Evolutionary conservation across 768 basidiomycete species (phyloP).

Genomic region (Macrolepiota albuminosa): DNA sequence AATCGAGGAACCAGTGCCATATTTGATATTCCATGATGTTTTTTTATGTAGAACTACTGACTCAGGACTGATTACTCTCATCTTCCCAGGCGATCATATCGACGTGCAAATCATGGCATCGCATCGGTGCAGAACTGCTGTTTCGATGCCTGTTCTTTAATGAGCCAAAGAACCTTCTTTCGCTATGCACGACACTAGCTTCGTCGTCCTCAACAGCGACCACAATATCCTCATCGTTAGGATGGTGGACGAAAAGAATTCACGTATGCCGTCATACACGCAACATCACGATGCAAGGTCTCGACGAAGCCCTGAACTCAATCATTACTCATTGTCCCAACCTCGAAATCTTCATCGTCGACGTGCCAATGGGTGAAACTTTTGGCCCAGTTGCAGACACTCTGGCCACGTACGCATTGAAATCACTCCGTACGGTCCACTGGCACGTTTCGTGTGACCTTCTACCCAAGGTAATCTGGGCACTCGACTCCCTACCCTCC

Average conservation of each 20-base stretch:
- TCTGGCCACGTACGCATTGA: conserved; percentile 44
- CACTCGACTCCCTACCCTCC: conserved; percentile 55
- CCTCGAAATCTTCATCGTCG: conserved; percentile 67
- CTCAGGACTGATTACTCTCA: background rate
- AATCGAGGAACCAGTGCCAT: background rate
- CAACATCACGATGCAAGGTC: conserved; percentile 39
- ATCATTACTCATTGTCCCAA: conserved; percentile 67
- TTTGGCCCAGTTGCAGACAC: conserved; percentile 66
- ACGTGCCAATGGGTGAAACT: conserved; percentile 54
- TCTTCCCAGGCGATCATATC: conserved; percentile 57
- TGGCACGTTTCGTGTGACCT: conserved; percentile 7
- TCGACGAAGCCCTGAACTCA: conserved; percentile 50
- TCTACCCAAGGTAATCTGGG: conserved; percentile 50
- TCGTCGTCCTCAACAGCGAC: conserved; percentile 30
- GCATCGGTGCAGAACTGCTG: conserved; percentile 58
- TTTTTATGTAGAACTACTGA: background rate
- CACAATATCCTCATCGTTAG: conserved; percentile 42
- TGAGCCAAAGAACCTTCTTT: conserved; percentile 48
- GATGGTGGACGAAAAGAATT: conserved; percentile 73
- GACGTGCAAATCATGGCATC: conserved; percentile 62
- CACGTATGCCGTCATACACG: conserved; percentile 54
- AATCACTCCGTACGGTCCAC: conserved; percentile 49
- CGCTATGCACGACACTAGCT: conserved; percentile 49
- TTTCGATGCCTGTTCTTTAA: conserved; percentile 69
- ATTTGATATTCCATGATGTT: background rate